Conservation (phyloP, 1,284 basidiomycete species). For the Leccinum ponderosum region DNA sequence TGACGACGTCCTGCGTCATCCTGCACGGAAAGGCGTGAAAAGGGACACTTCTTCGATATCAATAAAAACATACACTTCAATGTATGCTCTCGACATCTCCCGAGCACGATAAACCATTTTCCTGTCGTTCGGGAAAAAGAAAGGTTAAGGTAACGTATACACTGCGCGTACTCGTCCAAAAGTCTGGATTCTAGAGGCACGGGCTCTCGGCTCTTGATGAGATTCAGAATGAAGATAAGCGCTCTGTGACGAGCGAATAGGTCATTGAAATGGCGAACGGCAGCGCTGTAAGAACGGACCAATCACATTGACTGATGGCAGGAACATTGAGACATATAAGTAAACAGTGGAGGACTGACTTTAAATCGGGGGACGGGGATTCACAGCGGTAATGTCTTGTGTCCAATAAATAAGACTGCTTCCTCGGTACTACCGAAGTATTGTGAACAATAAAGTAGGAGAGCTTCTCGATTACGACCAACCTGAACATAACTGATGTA, state of each 20-base stretch:
- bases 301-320: slow-evolving; percentile 77
- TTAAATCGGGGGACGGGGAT: slow-evolving; percentile 92
- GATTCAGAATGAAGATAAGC: slow-evolving; percentile 90
- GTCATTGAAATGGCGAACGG: slow-evolving; percentile 92
- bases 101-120: slow-evolving; percentile 92
- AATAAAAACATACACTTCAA: slow-evolving; percentile 55
- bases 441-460: not conserved
- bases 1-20: slow-evolving; percentile 95
- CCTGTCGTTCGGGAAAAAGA: slow-evolving; percentile 81
- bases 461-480: not conserved
- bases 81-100: slow-evolving; percentile 95
- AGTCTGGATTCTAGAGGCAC: slow-evolving; percentile 91
- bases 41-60: not conserved
- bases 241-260: slow-evolving; percentile 90
- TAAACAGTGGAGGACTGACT: slow-evolving; percentile 51
- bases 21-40: slow-evolving; percentile 39
- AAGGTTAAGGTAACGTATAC: slow-evolving; percentile 93
- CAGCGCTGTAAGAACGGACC: slow-evolving; percentile 95
- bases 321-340: slow-evolving; percentile 4
- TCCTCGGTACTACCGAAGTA: too few species aligned
- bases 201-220: slow-evolving; percentile 86
- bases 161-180: slow-evolving; percentile 89
- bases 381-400: slow-evolving; percentile 90
- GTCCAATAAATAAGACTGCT: slow-evolving; percentile 85
- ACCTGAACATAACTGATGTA: slow-evolving; percentile 96